Evolutionary conservation across 176 grass and related monocot genomes (phyloP), one percentile per base, ranked within the genome.

Genomic region (Avena atlantica): DNA sequence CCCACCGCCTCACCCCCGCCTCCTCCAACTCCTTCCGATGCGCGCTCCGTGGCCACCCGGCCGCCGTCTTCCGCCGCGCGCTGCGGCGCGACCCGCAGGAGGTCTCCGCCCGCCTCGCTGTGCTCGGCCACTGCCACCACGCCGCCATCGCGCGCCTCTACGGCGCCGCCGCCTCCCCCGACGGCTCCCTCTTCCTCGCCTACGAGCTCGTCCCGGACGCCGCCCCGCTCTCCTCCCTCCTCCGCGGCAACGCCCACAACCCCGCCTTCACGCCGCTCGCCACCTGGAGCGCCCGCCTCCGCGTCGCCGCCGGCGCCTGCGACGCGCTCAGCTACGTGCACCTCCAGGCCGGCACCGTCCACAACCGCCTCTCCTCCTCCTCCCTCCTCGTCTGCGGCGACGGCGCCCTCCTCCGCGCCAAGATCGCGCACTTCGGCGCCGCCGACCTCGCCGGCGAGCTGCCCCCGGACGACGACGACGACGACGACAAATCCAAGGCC

Each of bases 281-380:
- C 29, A 76, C 91, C 37, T 97, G 93, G 95, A 82, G 82, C 78
- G 86, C 89, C 10, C 91, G 95, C 20, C 74, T 97, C 31, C 93
- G 94, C 76, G 23, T 97, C 73, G 93, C 91, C 20, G 91, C 85
- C 55, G 87, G 93, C 90, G 68, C 94, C 82, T 85, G 91, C 58
- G 92, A 93, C 71, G 95, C 93, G 52, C 74, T 97, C 50, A 78
- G 93, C 53, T 97, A 97, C 89, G 93, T 97, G 85, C 95, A 97
- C 83, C 83, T 77, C 24, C 93, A 97, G 80, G 90, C 90, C 11
- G 81, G 75, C 62, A 91, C 89, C 45, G 57, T 97, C 79, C 95
- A 97, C 89, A 97, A 95, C 76, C 95, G 91, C 78, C 85, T 97
- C 70, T 95, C 88, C 40, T 86, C 93, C 64, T 97, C 95, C 75